Base-by-base conservation (phyloP, 148 eudicot species). In the Camellia lanceoleosa region DNA sequence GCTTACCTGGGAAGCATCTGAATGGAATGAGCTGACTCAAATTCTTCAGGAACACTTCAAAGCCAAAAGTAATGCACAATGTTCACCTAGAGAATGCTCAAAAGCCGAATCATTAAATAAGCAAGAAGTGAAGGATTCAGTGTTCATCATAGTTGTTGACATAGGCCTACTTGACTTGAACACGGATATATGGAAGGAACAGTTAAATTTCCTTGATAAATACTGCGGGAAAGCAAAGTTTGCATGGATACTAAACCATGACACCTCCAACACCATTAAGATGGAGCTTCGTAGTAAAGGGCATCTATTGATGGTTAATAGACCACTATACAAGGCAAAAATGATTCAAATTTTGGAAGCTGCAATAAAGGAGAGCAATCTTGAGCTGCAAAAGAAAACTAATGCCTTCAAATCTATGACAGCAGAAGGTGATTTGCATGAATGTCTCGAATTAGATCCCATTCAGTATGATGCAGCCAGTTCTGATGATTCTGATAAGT, bases 11-110 rank as follows among this genome's bases (percentile, higher is more conserved):
- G 93, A 88, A 84, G 97, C 94, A 72, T 89, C 94, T 47, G 94
- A 92, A 46, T 95, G 98, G 98, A 95, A 95, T 81, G 97, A 92
- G 80, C 89, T 95, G 52, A 90, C 92, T n/a, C 91, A 86, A 69
- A 86, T 79, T 81, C 97, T 95, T 64, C 75, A 89, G 78, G 87
- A 85, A 78, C 76, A 81, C 16, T 87, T 82, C 77, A 86, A 86
- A 80, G 73, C 73, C 71, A 76, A 78, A 83, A 78, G 78, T 73
- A n/a, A 52, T 74, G 42, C 73, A 59, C 91, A 78, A 73, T 55
- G 41, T 73, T 75, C 74, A 64, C 74, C 75, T 68, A 83, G 43
- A 42, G 75, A 69, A 81, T 51, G 20, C 68, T 80, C 78, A 81
- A 81, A 79, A 20, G 19, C 79, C 16, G 80, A 84, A 65, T 60